Base-by-base conservation (phyloP, 2,329 filamentous ascomycete genomes). In the Plectosphaerella plurivora region DNA sequence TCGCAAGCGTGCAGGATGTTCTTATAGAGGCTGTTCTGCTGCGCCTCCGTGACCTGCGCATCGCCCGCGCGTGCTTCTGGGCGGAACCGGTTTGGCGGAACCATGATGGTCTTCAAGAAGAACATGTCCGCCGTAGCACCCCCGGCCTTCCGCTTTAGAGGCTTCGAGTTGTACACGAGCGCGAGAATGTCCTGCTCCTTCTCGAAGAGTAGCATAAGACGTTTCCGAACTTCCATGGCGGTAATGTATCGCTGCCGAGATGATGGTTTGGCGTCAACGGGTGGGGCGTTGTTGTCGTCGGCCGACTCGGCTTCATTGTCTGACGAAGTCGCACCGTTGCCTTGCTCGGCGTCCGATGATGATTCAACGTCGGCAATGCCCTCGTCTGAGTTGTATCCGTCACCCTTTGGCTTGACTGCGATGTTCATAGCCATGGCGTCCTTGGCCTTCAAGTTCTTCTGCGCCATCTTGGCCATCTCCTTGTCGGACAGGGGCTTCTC, bases 1-100 rank as follows among this genome's bases (percentile, higher is more conserved):
- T 88, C 84, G 58, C 88, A 92, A 18, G 83, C 78, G 56, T 84
- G 86, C 39, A 99, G 73, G 53, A 99, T 93, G 57, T 83, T 80
- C 66, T 91, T 95, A 73, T 96, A 96, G 0, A 93, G 81, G 1
- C 79, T 83, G 69, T 99, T 99, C 67, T 96, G 89, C 61, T 91
- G 85, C 3, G 90, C 87, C 68, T 99, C 94, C 24, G 91, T 83
- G 57, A 97, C 88, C 51, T 91, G 85, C 44, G 87, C 85, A 36
- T 87, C 83, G 45, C 91, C 90, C 28, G 89, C 92, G 54, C 84
- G 82, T 10, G 91, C 90, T 66, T 95, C 91, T 12, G 94, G 92
- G 41, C 94, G 86, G 68, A 88, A 99, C 61, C 86, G 88, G 67
- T 96, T 99, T 2, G 94, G 94, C 2, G 95, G 91, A 1, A 99